A percentile compares a stretch with the other conserved stretches of the same genome.
Conservation (phyloP, 2,329 filamentous ascomycete genomes). For the Stemphylium beticola region DNA sequence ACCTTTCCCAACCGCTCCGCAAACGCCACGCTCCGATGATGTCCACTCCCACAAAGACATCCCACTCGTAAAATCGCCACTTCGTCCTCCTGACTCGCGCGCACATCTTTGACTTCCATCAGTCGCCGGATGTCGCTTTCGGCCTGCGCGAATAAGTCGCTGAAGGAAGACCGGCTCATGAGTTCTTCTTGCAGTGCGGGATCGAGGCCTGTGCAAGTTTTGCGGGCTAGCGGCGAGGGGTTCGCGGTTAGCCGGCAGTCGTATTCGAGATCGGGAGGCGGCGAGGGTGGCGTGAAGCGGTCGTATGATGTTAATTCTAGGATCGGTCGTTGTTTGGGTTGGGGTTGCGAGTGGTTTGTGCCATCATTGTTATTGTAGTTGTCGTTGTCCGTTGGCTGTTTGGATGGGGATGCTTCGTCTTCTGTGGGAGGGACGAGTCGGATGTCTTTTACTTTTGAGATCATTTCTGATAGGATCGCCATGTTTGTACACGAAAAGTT, state of each 20-base stretch:
- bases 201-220: slow-evolving; percentile 11
- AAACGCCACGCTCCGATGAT: slow-evolving; percentile 17
- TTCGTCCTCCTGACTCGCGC: slow-evolving; percentile 2
- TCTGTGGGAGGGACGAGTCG: slow-evolving; percentile 10
- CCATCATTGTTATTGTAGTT: neutral
- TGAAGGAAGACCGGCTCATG: slow-evolving; percentile 8
- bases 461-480: slow-evolving; percentile 2
- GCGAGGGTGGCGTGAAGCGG: slow-evolving; percentile 8
- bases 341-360: neutral
- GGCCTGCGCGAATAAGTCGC: neutral
- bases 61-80: slow-evolving; percentile 4
- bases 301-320: slow-evolving; percentile 15
- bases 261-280: slow-evolving; percentile 12
- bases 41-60: slow-evolving; percentile 12
- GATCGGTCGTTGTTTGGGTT: slow-evolving; percentile 1
- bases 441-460: neutral
- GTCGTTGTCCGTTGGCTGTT: no score
- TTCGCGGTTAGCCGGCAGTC: slow-evolving; percentile 14
- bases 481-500: neutral
- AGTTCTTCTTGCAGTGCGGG: slow-evolving; percentile 10
- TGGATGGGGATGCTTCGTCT: neutral
- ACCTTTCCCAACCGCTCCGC: slow-evolving; percentile 14
- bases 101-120: slow-evolving; percentile 9
- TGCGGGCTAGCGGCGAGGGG: neutral
- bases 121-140: slow-evolving; percentile 6